phyloP scores from a whole-genome alignment of 2,329 filamentous ascomycete genomes.

The Cercospora citrullina region DNA sequence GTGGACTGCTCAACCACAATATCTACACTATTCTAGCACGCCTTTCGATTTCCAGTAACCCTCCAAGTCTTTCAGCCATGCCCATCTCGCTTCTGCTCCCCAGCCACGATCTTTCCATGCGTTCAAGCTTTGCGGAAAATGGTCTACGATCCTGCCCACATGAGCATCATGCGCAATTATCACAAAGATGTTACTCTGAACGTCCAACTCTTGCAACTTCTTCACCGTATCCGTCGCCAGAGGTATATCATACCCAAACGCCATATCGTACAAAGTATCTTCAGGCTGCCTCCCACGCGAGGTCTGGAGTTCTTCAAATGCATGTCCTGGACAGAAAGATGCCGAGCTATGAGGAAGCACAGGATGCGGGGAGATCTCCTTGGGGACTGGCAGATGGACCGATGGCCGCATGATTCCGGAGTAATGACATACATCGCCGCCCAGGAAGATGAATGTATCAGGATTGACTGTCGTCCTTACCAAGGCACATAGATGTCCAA shows the following conservation, averaged over 20 bases:
- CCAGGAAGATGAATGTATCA: background rate
- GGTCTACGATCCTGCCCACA: background rate
- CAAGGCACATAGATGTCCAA: background rate
- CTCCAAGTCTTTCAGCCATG: slow-evolving; percentile 7
- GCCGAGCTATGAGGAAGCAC: background rate
- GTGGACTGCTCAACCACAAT: background rate
- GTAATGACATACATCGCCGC: background rate
- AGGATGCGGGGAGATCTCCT: background rate
- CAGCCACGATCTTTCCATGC: background rate
- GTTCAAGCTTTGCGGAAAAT: background rate
- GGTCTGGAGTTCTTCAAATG: background rate
- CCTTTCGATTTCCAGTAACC: slow-evolving; percentile 7
- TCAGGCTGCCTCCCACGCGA: background rate
- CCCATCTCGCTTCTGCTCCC: slow-evolving; percentile 4
- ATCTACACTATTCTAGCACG: background rate
- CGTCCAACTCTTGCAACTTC: slow-evolving; percentile 14
- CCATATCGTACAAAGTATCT: slow-evolving; percentile 6
- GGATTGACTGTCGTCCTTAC: background rate
- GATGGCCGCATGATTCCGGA: background rate
- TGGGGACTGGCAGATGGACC: background rate
- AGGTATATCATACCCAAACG: slow-evolving; percentile 14
- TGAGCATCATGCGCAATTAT: background rate
- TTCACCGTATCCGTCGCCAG: slow-evolving; percentile 9
- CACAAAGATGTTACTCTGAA: background rate
- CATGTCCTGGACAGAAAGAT: background rate